Conservation (phyloP, 2,329 filamentous ascomycete species). For the Daldinia sp. region DNA sequence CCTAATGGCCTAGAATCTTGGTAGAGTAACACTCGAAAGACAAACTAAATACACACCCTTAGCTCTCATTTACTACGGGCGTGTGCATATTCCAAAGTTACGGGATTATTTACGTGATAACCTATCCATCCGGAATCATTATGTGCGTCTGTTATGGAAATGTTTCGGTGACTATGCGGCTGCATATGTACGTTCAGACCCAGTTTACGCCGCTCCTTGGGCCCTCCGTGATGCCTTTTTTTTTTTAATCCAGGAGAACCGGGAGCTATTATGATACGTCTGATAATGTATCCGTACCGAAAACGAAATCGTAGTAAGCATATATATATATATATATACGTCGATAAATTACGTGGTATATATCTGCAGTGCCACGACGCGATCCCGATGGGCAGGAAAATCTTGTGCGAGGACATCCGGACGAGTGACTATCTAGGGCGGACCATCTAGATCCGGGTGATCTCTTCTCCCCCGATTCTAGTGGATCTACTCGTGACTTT, state of each 20-base stretch:
- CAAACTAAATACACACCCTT: not conserved
- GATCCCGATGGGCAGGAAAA: conserved; percentile 24
- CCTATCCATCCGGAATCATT: not conserved
- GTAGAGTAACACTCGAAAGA: not conserved
- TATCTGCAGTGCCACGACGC: conserved; percentile 17
- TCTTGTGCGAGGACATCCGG: conserved; percentile 17
- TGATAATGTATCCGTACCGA: conserved; percentile 4
- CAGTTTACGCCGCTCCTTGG: conserved; percentile 1
- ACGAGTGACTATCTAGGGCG: conserved; percentile 11
- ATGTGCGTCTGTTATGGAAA: not conserved
- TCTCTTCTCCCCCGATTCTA: not conserved
- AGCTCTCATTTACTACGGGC: conserved; percentile 2
- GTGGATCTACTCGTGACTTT: conserved; percentile 1
- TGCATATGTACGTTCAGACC: conserved; percentile 4
- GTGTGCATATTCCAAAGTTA: conserved; percentile 4
- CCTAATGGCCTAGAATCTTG: not conserved
- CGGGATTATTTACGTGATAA: conserved; percentile 4
- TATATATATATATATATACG: conserved; percentile 18
- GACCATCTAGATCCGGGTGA: conserved; percentile 11
- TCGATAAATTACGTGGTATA: conserved; percentile 7
- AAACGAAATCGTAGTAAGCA: conserved; percentile 17
- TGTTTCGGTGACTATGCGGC: conserved; percentile 10
- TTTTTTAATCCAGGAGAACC: not conserved
- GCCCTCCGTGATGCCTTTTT: not conserved
- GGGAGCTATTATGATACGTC: conserved; percentile 2